phyloP scores from a whole-genome alignment of 352 stramenopile species.

The Phytophthora cryptogea region DNA sequence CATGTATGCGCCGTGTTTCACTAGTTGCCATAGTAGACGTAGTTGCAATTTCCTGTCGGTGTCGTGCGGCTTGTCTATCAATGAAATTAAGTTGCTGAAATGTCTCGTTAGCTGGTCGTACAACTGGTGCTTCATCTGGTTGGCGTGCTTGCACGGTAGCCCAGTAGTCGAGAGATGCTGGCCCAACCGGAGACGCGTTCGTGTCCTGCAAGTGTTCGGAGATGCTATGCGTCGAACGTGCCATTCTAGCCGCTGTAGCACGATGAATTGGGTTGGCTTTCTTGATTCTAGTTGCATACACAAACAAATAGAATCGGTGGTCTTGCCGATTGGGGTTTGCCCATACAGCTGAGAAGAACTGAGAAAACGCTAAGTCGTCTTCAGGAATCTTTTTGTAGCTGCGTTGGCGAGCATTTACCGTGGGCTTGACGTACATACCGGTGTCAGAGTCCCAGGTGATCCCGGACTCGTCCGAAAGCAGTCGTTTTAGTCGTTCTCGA shows the following conservation, averaged over 20 bases:
- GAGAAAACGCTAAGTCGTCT: neutral
- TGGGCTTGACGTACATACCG: neutral
- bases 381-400: neutral
- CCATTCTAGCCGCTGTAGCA: neutral
- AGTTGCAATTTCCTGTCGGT: neutral
- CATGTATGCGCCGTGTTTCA: neutral
- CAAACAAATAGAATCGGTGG: neutral
- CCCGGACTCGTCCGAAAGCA: neutral
- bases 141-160: neutral
- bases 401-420: neutral
- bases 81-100: conserved; percentile 3
- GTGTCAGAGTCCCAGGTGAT: neutral
- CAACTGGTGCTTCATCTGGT: neutral
- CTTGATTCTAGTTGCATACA: conserved; percentile 2
- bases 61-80: neutral
- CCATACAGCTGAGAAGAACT: neutral
- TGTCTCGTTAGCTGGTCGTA: neutral
- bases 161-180: neutral
- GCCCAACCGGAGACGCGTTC: neutral
- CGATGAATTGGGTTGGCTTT: neutral
- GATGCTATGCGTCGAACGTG: neutral
- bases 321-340: neutral
- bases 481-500: neutral
- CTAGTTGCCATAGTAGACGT: too few relatives aligned
- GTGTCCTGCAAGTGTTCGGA: neutral